Percentiles rank a stretch among this genome's conserved stretches.
These are phyloP conservation scores for Aureobasidium sp. DNA, from an alignment of 2,329 filamentous ascomycete genomes.

Conservation along the genomic window DNA sequence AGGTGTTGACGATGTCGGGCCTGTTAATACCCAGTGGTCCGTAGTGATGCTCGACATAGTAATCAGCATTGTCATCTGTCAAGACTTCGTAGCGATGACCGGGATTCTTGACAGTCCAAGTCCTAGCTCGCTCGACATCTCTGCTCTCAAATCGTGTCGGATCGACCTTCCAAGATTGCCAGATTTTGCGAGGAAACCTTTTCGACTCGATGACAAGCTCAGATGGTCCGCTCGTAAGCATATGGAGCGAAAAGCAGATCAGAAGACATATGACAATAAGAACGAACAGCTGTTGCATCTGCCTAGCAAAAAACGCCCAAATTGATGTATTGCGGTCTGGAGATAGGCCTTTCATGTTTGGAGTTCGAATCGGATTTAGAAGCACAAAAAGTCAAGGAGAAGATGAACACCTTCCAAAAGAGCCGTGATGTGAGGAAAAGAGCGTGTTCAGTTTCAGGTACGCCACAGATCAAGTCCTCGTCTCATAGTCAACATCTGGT, in stretches of 20 bases:
- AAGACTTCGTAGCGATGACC: constrained; percentile 59
- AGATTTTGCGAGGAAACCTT: constrained; percentile 59
- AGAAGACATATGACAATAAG: background rate
- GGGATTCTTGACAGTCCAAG: constrained; percentile 60
- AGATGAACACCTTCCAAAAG: background rate
- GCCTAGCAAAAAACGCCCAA: background rate
- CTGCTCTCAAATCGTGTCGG: constrained; percentile 57
- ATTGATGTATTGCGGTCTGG: background rate
- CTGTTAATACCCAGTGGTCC: constrained; percentile 56
- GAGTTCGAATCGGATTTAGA: background rate
- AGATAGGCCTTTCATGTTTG: background rate
- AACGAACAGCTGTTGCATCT: background rate
- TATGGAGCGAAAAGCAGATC: background rate
- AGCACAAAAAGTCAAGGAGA: background rate
- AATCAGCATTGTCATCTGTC: constrained; percentile 58
- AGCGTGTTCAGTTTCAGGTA: background rate
- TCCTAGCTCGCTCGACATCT: constrained; percentile 51
- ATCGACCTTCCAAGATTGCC: constrained; percentile 69
- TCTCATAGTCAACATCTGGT: background rate
- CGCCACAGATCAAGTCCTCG: background rate
- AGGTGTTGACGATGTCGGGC: constrained; percentile 53
- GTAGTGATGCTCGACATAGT: constrained; percentile 60
- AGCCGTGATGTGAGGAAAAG: background rate
- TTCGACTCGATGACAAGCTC: background rate
- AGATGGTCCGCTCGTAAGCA: background rate